Evolutionary conservation across 2,329 filamentous ascomycete species (phyloP).

Genomic region (Colletotrichum sp.): DNA sequence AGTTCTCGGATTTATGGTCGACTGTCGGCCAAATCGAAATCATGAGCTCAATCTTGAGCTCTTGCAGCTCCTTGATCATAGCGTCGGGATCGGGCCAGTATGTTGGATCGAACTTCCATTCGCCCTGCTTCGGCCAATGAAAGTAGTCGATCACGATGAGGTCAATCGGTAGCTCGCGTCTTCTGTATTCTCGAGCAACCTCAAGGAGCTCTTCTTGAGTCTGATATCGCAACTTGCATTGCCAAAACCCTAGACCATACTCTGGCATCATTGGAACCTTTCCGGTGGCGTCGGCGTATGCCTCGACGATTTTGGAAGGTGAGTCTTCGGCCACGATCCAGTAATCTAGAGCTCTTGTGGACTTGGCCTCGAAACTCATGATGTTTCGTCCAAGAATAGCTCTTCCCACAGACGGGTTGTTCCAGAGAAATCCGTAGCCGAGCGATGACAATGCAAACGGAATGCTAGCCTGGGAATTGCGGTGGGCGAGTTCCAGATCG

Average conservation of each 20-base stretch:
- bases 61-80: slow-evolving; percentile 67
- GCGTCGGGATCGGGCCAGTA: slow-evolving; percentile 72
- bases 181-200: slow-evolving; percentile 61
- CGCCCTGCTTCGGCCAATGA: slow-evolving; percentile 69
- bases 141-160: slow-evolving; percentile 70
- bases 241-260: slow-evolving; percentile 69
- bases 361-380: slow-evolving; percentile 63
- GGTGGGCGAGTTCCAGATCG: slow-evolving; percentile 66
- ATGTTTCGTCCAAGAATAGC: slow-evolving; percentile 64
- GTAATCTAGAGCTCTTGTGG: slow-evolving; percentile 61
- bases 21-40: slow-evolving; percentile 72
- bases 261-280: slow-evolving; percentile 69
- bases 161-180: slow-evolving; percentile 59
- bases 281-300: slow-evolving; percentile 59
- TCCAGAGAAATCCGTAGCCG: slow-evolving; percentile 68
- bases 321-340: slow-evolving; percentile 63
- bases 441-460: slow-evolving; percentile 63
- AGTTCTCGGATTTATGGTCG: slow-evolving; percentile 33
- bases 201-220: slow-evolving; percentile 64
- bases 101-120: slow-evolving; percentile 69
- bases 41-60: slow-evolving; percentile 68
- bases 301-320: slow-evolving; percentile 57
- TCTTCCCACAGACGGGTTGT: slow-evolving; percentile 63
- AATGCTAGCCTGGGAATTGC: slow-evolving; percentile 67
- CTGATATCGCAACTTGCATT: slow-evolving; percentile 67